Base-by-base conservation (phyloP, 371 early-diverging fungal genomes). In the Umbelopsis sp. region DNA sequence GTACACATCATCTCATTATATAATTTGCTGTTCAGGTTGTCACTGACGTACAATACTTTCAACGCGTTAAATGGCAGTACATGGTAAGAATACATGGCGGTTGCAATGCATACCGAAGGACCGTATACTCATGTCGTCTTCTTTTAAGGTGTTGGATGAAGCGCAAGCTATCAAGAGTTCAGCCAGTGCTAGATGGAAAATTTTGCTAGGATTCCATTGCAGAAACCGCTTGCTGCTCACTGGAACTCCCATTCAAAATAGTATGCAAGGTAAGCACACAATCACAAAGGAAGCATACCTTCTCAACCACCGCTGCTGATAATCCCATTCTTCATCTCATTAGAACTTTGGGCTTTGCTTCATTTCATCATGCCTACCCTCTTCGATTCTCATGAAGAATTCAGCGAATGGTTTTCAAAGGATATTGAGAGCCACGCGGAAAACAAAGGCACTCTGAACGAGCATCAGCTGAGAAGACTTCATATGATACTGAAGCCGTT, bases 361-460 rank as follows among this genome's bases (percentile, higher is more conserved):
- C 97, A 99, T 77, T 99, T 99, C 78, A 99, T 99, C 70, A 99
- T 98, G 98, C 99, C 99, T 1, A 95, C 94, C 12, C 81, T 98
- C 24, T 99, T 99, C 72, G 98, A 99, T 76, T 95, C 95, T 10
- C 96, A 94, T 50, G 94, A 93, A 66, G 96, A 95, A 74, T 96
- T 97, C 74, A 92, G 92, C 71, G 96, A 96, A 73, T 96, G 97
- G 96, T 97, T 98, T 76, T 92, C 94, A 63, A 92, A 93, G 72
- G 97, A 96, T 71, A 97, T 97, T 70, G 97, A 97, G 80, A 90
- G 91, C 41, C 94, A 94, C 75, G 95, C 96, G 0, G 93, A 94
- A 78, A 92, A 94, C 76, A 91, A 92, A 70, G 88, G 92, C 9
- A 86, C 88, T 6, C 82, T 98, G 44, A 94, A 97, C 74, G 91